Conservation (phyloP, 768 basidiomycete genomes). For the Boletus pseudo-olivaceus region DNA sequence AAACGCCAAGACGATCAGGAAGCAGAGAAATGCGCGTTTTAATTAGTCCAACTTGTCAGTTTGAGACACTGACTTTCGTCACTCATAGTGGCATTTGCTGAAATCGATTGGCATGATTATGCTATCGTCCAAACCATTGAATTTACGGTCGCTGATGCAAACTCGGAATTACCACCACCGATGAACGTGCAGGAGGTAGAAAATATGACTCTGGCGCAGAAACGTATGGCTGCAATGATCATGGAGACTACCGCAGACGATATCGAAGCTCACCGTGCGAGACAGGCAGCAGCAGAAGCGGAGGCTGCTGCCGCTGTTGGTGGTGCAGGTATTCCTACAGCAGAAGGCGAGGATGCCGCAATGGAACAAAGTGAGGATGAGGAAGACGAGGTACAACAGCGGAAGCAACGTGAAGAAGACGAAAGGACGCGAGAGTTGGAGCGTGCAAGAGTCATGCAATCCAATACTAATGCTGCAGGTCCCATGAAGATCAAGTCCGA, state of each 20-base stretch:
- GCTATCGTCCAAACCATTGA: constrained; percentile 98
- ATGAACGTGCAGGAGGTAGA: constrained; percentile 95
- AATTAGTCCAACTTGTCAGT: not conserved
- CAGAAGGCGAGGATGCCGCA: constrained; percentile 56
- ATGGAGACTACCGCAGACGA: constrained; percentile 93
- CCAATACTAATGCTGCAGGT: constrained; percentile 68
- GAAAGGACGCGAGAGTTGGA: constrained; percentile 69
- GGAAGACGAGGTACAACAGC: constrained; percentile 61
- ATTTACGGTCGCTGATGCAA: constrained; percentile 89
- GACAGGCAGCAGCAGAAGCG: constrained; percentile 81
- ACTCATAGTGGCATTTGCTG: constrained; percentile 80
- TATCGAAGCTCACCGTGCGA: constrained; percentile 75
- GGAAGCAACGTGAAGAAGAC: constrained; percentile 62
- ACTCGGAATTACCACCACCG: constrained; percentile 90
- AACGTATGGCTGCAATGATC: constrained; percentile 97
- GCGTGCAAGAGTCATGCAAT: constrained; percentile 76
- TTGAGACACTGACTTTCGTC: constrained; percentile 1
- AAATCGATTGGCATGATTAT: constrained; percentile 99
- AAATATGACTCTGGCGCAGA: constrained; percentile 95
- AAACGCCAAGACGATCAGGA: constrained; percentile 88
- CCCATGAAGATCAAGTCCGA: constrained; percentile 95
- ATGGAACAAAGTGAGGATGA: constrained; percentile 85
- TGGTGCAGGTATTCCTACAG: constrained; percentile 44
- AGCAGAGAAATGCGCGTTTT: constrained; percentile 76
- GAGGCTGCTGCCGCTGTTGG: constrained; percentile 81